Conservation (phyloP, 495 filamentous ascomycete genomes). For the Aspergillus coremiiformis region DNA sequence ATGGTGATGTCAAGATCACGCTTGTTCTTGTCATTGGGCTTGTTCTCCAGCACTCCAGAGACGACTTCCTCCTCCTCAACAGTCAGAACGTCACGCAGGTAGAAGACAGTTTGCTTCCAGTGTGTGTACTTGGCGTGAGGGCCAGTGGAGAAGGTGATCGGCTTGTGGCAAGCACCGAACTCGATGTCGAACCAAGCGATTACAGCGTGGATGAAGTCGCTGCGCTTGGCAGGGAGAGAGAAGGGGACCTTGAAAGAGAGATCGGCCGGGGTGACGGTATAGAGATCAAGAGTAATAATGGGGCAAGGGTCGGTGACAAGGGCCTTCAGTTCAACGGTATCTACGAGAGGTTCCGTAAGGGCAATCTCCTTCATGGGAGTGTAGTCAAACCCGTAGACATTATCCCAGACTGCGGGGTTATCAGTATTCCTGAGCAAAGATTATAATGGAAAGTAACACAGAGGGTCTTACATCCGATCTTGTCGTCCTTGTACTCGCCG, state of each 20-base stretch:
- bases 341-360: slow-evolving; percentile 76
- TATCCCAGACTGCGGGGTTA: slow-evolving; percentile 70
- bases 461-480: slow-evolving; percentile 63
- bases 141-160: slow-evolving; percentile 75
- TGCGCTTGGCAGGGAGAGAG: slow-evolving; percentile 61
- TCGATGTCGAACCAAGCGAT: slow-evolving; percentile 99
- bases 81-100: slow-evolving; percentile 75
- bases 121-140: slow-evolving; percentile 89
- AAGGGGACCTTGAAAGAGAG: slow-evolving; percentile 70
- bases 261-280: slow-evolving; percentile 65
- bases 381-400: slow-evolving; percentile 98
- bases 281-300: slow-evolving; percentile 75
- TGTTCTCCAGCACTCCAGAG: slow-evolving; percentile 64
- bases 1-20: slow-evolving; percentile 90
- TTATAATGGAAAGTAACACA: not conserved
- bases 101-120: slow-evolving; percentile 95
- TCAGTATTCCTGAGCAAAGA: slow-evolving; percentile 9
- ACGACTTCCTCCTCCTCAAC: slow-evolving; percentile 73
- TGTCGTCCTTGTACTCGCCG: slow-evolving; percentile 82
- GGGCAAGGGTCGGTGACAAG: slow-evolving; percentile 71
- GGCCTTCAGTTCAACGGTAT: slow-evolving; percentile 70
- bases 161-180: slow-evolving; percentile 89
- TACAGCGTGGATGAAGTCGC: slow-evolving; percentile 89
- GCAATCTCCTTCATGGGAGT: slow-evolving; percentile 78
- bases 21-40: slow-evolving; percentile 88